Evolutionary conservation across 2,329 filamentous ascomycete genomes (phyloP), one percentile per base, ranked within the genome.

Genomic region (Pyrenochaeta sp.): DNA sequence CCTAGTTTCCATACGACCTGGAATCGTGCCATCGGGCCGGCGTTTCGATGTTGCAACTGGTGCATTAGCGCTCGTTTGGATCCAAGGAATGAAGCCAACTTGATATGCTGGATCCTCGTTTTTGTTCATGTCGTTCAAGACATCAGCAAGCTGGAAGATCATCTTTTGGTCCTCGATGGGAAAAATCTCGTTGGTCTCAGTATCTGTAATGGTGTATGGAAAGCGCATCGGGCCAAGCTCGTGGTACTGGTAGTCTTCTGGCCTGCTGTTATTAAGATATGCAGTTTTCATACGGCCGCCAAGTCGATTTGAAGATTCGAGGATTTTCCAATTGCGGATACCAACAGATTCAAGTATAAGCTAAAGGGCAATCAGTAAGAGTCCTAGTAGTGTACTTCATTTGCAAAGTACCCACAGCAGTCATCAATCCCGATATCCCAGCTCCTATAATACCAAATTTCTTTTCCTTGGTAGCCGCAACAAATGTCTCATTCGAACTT

Each of bases 171-270:
- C 86, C 4, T 79, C 79, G 56, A 87, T 83, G 52, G 83, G 78
- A 7, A 79, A 63, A 0, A 81, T 85, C 61, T 82, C 77, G 56
- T 85, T 83, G 20, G 78, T 77, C 18, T 74, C 74, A 1, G 78
- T 68, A 52, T 82, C 78, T 0, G 69, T 74, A 3, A 79, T 71
- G 12, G 75, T 78, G 33, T 81, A 75, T 0, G 86, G 86, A 55
- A 88, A 83, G 2, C 85, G 77, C 85, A 88, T 88, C 0, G 85
- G 83, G 0, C 86, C 86, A 79, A 81, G 79, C 64, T 88, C 86
- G 60, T 87, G 84, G 65, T 88, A 88, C 14, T 85, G 84, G 61
- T 87, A 87, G 56, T 87, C 79, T 21, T 82, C 81, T 0, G 84
- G 82, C 0, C 77, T 79, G 7, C 80, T 82, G 10, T 81, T 83